A percentile compares a stretch with the other conserved stretches of the same genome.
Conservation (phyloP, 1,284 basidiomycete species). For the Cutaneotrichosporon curvatum region DNA sequence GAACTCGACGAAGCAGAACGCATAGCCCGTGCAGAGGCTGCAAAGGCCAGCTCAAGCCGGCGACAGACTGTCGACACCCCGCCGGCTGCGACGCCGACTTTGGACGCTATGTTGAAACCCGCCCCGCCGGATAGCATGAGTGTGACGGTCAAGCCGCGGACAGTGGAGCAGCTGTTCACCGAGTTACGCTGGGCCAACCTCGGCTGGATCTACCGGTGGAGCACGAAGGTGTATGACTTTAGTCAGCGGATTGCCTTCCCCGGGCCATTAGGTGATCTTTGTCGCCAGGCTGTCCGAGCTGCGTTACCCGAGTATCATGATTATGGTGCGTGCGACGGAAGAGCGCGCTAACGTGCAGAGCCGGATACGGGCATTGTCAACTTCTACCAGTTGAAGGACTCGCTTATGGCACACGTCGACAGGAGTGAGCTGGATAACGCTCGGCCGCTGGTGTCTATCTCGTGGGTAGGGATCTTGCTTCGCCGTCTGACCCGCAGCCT, state of each 20-base stretch:
- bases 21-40: not conserved
- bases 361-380: conserved; percentile 92
- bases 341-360: conserved; percentile 4
- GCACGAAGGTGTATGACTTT: conserved; percentile 82
- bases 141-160: conserved; percentile 48
- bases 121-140: conserved; percentile 21
- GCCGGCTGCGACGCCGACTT: conserved; percentile 33
- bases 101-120: conserved; percentile 35
- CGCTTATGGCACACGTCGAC: conserved; percentile 88
- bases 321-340: conserved; percentile 54
- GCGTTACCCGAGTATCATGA: conserved; percentile 62
- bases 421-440: conserved; percentile 71
- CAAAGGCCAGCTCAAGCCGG: not conserved
- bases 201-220: conserved; percentile 68
- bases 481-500: conserved; percentile 55
- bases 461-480: conserved; percentile 51
- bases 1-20: conserved; percentile 6
- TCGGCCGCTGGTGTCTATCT: conserved; percentile 78
- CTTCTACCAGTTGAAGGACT: conserved; percentile 77
- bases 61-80: conserved; percentile 20
- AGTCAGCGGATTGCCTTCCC: conserved; percentile 60
- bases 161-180: conserved; percentile 60
- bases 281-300: conserved; percentile 59
- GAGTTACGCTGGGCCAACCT: conserved; percentile 83
- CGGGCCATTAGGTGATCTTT: conserved; percentile 53